Conservation (phyloP, 805 yeast genomes). For the Wickerhamiella occidentalis region DNA sequence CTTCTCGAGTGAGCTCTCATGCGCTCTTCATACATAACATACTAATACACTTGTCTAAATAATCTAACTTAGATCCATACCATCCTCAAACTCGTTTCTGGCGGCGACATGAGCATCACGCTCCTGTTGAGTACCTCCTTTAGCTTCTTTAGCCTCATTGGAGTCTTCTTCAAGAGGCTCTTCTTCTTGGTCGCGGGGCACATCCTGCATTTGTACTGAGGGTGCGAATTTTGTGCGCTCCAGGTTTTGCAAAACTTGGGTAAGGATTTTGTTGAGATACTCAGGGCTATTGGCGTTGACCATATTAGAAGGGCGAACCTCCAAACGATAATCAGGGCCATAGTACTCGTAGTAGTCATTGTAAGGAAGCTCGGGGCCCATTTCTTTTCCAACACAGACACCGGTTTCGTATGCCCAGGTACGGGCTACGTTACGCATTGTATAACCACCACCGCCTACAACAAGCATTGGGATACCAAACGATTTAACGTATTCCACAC, state of each 20-base stretch:
- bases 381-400: constrained; percentile 47
- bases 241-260: constrained; percentile 63
- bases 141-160: constrained; percentile 65
- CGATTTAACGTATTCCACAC: constrained; percentile 78
- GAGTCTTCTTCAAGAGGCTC: constrained; percentile 79
- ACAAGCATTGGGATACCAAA: constrained; percentile 86
- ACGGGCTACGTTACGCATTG: constrained; percentile 88
- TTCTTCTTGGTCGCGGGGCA: constrained; percentile 82
- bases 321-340: constrained; percentile 92
- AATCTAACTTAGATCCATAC: constrained; percentile 17
- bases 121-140: constrained; percentile 82
- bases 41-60: background rate
- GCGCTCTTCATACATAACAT: background rate
- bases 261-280: constrained; percentile 70
- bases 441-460: constrained; percentile 96
- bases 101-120: constrained; percentile 63
- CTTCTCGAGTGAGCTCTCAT: too few species aligned
- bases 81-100: constrained; percentile 67
- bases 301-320: constrained; percentile 93
- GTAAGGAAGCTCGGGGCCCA: constrained; percentile 60
- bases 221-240: constrained; percentile 93
- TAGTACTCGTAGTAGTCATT: constrained; percentile 94
- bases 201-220: constrained; percentile 85
- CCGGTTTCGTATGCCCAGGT: constrained; percentile 95
- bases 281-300: constrained; percentile 91